A percentile compares a stretch with the other conserved stretches of the same genome.
Evolutionary conservation across 1,284 basidiomycete genomes (phyloP).

Genomic region (Porogramme epimiltina): DNA sequence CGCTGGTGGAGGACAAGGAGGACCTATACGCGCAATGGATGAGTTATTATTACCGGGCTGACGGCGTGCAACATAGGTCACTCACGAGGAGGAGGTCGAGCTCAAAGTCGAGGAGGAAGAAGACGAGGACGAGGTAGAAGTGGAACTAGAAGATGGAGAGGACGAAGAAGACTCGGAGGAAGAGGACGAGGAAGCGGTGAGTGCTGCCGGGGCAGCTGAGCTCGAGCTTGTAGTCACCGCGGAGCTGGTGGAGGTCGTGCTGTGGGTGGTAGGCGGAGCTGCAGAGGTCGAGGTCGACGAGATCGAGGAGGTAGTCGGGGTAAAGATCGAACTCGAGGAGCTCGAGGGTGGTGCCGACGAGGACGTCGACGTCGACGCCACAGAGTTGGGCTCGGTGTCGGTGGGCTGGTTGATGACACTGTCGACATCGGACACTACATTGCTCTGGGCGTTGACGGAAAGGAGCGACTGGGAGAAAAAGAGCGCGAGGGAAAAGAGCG

Average conservation of each 20-base stretch:
- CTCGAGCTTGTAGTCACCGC: conserved; percentile 1
- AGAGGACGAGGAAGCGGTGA: neutral
- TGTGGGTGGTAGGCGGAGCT: neutral
- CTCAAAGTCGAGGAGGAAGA: conserved; percentile 10
- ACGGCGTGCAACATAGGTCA: neutral
- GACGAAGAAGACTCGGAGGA: conserved; percentile 4
- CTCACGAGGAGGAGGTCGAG: conserved; percentile 14
- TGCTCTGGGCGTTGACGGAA: conserved; percentile 29
- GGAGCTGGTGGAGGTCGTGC: conserved; percentile 1
- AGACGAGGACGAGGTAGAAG: conserved; percentile 4
- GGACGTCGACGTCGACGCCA: neutral
- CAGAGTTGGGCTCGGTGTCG: neutral
- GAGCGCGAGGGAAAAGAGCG: conserved; percentile 37
- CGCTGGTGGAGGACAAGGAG: conserved; percentile 5
- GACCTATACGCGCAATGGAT: neutral
- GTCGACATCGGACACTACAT: conserved; percentile 14
- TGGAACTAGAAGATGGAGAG: neutral
- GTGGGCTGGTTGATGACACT: too few species aligned
- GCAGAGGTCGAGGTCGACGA: neutral
- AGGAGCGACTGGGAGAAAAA: conserved; percentile 35
- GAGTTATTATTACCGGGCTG: neutral
- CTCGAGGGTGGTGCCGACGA: conserved; percentile 4
- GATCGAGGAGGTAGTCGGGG: neutral
- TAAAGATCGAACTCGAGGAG: neutral
- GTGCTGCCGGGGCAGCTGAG: neutral